These are phyloP conservation scores for Trametes hirsuta DNA, from an alignment of 1,284 basidiomycete genomes.

Conservation along the genomic window DNA sequence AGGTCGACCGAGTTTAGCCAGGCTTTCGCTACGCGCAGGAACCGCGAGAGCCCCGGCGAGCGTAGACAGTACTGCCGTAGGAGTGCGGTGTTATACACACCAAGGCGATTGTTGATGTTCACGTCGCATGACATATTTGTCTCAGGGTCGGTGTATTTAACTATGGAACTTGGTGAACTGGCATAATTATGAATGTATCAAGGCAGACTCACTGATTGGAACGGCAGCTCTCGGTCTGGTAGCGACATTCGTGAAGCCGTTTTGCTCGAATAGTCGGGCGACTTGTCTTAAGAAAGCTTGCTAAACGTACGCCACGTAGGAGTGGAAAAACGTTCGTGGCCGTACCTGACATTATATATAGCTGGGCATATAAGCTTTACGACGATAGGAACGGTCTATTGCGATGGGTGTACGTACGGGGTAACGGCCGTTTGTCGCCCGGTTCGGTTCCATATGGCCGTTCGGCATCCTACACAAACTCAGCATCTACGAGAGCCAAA, in stretches of 20 bases:
- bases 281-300: conserved; percentile 18
- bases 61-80: conserved; percentile 51
- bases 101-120: conserved; percentile 62
- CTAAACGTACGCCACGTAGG: neutral
- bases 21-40: conserved; percentile 50
- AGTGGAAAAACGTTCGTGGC: neutral
- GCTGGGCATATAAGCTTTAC: neutral
- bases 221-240: conserved; percentile 45
- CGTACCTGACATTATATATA: conserved; percentile 22
- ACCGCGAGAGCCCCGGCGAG: conserved; percentile 42
- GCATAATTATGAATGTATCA: neutral
- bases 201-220: conserved; percentile 49
- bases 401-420: neutral
- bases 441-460: conserved; percentile 6
- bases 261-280: conserved; percentile 32
- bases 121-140: conserved; percentile 53
- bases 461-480: conserved; percentile 11
- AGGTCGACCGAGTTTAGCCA: conserved; percentile 57
- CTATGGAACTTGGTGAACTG: conserved; percentile 34
- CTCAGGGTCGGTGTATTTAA: conserved; percentile 51
- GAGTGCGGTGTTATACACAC: conserved; percentile 52
- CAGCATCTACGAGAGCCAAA: no score
- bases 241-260: conserved; percentile 41
- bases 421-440: neutral
- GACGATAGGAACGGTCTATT: no score